phyloP scores from a whole-genome alignment of 2,329 filamentous ascomycete genomes.

The Chrysosporium keratinophilum region DNA sequence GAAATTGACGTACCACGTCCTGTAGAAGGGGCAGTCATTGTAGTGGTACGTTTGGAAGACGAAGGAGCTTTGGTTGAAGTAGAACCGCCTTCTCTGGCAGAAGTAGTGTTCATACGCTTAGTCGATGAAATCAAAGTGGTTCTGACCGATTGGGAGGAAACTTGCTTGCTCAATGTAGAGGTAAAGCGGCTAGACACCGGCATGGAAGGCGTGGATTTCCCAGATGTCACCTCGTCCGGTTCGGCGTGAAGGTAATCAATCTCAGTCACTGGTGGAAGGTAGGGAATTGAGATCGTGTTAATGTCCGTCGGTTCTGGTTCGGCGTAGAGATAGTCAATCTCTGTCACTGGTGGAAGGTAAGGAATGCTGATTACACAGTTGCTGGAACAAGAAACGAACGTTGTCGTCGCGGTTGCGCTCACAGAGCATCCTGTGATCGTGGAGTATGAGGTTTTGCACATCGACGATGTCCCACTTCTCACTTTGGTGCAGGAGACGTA shows the following conservation, averaged over 20 bases:
- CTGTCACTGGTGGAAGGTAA: not conserved
- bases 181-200: not conserved
- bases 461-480: not conserved
- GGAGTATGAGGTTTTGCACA: not conserved
- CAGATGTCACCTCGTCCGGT: not conserved
- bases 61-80: not conserved
- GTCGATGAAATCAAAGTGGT: not conserved
- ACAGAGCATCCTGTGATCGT: not conserved
- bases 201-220: not conserved
- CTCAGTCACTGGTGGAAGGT: not conserved
- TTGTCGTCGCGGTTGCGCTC: not conserved
- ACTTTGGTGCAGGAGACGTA: not conserved
- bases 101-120: not conserved
- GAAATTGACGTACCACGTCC: not conserved
- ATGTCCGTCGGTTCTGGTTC: not conserved
- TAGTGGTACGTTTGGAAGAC: too few species aligned
- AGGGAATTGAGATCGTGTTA: too few species aligned
- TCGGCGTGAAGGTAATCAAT: too few species aligned
- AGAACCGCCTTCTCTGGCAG: not conserved
- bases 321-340: not conserved
- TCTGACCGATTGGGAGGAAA: not conserved
- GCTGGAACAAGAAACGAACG: not conserved
- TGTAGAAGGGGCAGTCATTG: too few species aligned
- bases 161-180: not conserved
- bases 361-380: not conserved